These are phyloP conservation scores for Leptographium flavum DNA, from an alignment of 2,329 filamentous ascomycete species.

Conservation along the genomic window DNA sequence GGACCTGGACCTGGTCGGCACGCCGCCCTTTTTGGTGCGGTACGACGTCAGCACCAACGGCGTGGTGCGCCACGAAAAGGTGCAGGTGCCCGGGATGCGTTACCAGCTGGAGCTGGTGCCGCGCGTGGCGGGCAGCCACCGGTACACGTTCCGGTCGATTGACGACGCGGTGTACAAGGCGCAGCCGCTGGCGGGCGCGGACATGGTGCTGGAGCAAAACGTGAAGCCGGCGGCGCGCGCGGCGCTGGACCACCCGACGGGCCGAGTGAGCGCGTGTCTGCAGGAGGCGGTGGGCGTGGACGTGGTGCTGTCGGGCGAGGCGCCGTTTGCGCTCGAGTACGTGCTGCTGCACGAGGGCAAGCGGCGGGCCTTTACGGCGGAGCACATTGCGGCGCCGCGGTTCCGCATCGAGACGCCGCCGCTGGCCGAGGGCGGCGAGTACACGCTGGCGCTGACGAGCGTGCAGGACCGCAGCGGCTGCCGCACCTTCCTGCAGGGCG, in stretches of 20 bases:
- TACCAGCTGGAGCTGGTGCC: conserved; percentile 79
- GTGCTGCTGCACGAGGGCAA: conserved; percentile 85
- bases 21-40: conserved; percentile 73
- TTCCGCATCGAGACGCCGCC: conserved; percentile 63
- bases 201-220: conserved; percentile 63
- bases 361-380: conserved; percentile 52
- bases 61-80: conserved; percentile 36
- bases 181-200: conserved; percentile 44
- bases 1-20: conserved; percentile 79
- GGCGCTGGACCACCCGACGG: conserved; percentile 42
- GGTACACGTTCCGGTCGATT: conserved; percentile 70
- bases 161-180: conserved; percentile 69
- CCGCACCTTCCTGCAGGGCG: conserved; percentile 59
- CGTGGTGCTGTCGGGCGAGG: conserved; percentile 64
- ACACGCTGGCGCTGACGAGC: conserved; percentile 71
- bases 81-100: conserved; percentile 55
- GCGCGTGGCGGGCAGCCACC: conserved; percentile 66
- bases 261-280: conserved; percentile 58
- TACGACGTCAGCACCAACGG: conserved; percentile 60
- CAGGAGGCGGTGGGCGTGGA: conserved; percentile 66
- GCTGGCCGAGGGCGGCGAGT: conserved; percentile 73
- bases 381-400: conserved; percentile 45
- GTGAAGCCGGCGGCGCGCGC: conserved; percentile 89
- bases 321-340: conserved; percentile 82
- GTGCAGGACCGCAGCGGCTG: conserved; percentile 79